A percentile compares a stretch with the other conserved stretches of the same genome.
phyloP scores from a whole-genome alignment of 768 basidiomycete genomes.

The Mycena vulgaris region DNA sequence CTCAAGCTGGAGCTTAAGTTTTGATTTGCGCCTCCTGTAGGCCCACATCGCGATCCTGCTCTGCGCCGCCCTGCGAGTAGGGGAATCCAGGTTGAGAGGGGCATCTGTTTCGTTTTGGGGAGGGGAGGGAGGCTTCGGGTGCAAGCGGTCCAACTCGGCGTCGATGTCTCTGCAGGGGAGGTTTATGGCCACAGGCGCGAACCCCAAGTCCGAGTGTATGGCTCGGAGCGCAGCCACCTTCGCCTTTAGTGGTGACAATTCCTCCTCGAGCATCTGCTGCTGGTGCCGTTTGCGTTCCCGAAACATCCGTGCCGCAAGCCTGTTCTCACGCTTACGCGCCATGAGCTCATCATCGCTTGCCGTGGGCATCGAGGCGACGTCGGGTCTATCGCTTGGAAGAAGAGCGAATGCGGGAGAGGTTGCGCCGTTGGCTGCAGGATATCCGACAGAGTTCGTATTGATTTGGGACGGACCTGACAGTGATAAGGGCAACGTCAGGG shows the following conservation, averaged over 20 bases:
- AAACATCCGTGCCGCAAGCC: neutral
- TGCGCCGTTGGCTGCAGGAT: too few species aligned
- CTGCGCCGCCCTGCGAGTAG: neutral
- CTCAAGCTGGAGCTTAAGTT: neutral
- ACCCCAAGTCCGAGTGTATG: neutral
- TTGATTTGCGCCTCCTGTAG: neutral
- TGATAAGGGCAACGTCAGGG: too few species aligned
- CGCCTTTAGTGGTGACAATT: neutral
- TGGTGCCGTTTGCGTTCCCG: neutral
- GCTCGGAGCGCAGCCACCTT: slow-evolving; percentile 1
- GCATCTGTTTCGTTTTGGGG: too few species aligned
- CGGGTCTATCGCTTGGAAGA: too few species aligned
- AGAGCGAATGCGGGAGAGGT: too few species aligned
- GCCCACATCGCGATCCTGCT: neutral
- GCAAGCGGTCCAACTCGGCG: too few species aligned
- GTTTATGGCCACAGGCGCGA: neutral
- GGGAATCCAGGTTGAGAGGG: neutral
- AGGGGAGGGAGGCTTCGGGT: too few species aligned
- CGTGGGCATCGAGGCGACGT: neutral
- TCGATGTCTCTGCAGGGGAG: too few species aligned
- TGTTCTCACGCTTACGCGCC: neutral
- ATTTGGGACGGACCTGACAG: too few species aligned
- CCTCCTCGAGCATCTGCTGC: neutral
- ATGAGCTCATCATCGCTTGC: neutral
- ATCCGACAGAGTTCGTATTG: too few species aligned